These are phyloP conservation scores for Ormosia emarginata DNA, from an alignment of 306 rosid species.

Conservation along the genomic window DNA sequence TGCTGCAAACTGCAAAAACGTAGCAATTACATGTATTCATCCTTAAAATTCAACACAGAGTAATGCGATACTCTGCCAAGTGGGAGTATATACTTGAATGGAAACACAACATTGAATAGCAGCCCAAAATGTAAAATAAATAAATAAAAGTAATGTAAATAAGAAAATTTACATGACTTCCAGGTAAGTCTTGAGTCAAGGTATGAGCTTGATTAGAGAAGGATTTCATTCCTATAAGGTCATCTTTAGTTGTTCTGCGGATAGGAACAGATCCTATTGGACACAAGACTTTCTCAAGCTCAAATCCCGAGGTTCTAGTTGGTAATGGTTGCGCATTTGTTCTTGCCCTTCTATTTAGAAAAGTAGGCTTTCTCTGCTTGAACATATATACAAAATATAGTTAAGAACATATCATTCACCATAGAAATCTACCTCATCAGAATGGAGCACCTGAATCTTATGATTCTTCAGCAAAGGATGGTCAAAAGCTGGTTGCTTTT, in stretches of 20 bases:
- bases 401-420: not conserved
- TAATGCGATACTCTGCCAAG: not conserved
- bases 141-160: not conserved
- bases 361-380: not conserved
- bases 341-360: not conserved
- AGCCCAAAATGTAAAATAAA: not conserved
- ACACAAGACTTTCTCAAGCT: not conserved
- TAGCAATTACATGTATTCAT: not conserved
- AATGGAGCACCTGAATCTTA: constrained; percentile 6
- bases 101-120: not conserved
- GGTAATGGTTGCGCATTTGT: not conserved
- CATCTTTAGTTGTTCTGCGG: not conserved
- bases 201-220: not conserved
- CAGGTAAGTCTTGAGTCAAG: not conserved
- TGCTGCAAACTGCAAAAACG: not conserved
- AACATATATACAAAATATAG: not conserved
- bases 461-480: constrained; percentile 8
- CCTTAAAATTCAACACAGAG: not conserved
- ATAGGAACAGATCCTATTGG: constrained; percentile 10
- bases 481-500: constrained; percentile 7
- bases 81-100: not conserved
- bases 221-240: not conserved
- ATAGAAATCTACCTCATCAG: not conserved
- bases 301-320: not conserved
- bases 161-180: not conserved